Evolutionary conservation across 2,329 filamentous ascomycete genomes (phyloP).

Genomic region (Fusarium udum): DNA sequence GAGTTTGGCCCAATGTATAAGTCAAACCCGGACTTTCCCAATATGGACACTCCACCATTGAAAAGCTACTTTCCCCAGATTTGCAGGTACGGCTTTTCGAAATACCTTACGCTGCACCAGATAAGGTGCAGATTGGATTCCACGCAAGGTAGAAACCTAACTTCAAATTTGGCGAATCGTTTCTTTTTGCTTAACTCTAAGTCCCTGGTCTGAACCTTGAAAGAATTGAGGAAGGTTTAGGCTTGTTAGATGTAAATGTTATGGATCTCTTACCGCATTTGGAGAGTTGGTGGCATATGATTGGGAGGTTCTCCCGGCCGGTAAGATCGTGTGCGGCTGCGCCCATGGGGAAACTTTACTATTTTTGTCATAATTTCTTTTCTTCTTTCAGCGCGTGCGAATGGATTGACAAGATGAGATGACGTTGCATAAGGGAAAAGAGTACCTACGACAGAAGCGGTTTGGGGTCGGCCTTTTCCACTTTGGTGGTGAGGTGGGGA

Average conservation of each 20-base stretch:
- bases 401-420: slow-evolving; percentile 4
- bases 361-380: slow-evolving; percentile 50
- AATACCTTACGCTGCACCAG: background rate
- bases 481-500: slow-evolving; percentile 36
- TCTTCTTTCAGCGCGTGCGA: background rate
- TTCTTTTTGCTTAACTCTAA: background rate
- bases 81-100: background rate
- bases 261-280: slow-evolving; percentile 30
- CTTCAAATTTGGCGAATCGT: background rate
- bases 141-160: slow-evolving; percentile 26
- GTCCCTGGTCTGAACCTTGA: slow-evolving; percentile 2
- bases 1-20: background rate
- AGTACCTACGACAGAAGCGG: slow-evolving; percentile 26
- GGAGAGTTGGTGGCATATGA: slow-evolving; percentile 24
- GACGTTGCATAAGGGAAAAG: slow-evolving; percentile 15
- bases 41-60: slow-evolving; percentile 20
- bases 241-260: background rate
- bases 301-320: slow-evolving; percentile 16
- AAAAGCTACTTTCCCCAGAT: slow-evolving; percentile 4
- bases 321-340: background rate
- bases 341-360: slow-evolving; percentile 16
- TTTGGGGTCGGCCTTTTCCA: slow-evolving; percentile 33
- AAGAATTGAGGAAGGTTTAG: slow-evolving; percentile 27
- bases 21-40: slow-evolving; percentile 19
- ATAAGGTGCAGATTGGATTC: background rate